Percentiles rank a stretch among this genome's conserved stretches.
Evolutionary conservation across 2,329 filamentous ascomycete species (phyloP).

Genomic region (Penicillium sp.): DNA sequence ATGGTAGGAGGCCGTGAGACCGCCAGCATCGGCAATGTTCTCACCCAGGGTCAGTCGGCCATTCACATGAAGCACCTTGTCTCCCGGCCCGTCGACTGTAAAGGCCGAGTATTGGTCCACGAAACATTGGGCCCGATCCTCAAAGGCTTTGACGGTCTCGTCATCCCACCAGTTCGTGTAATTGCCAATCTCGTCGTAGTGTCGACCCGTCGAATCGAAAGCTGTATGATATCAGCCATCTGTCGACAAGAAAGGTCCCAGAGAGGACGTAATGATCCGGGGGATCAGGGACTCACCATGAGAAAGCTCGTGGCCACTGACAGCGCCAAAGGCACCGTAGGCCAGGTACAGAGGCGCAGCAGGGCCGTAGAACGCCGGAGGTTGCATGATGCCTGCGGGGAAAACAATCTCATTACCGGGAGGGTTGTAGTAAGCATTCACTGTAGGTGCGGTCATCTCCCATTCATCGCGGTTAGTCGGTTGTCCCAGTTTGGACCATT

Average conservation of each 20-base stretch:
- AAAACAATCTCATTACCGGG: constrained; percentile 64
- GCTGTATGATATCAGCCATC: constrained; percentile 31
- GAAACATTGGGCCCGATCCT: constrained; percentile 58
- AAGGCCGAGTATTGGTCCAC: constrained; percentile 61
- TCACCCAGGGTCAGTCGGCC: constrained; percentile 60
- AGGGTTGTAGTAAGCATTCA: constrained; percentile 63
- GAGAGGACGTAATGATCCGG: not conserved
- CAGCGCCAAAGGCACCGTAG: constrained; percentile 63
- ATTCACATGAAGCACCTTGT: constrained; percentile 55
- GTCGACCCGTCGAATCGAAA: constrained; percentile 60
- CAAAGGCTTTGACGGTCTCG: constrained; percentile 53
- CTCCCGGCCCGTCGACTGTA: constrained; percentile 52
- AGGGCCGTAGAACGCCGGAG: constrained; percentile 56
- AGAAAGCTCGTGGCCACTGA: constrained; percentile 63
- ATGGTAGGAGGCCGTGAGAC: constrained; percentile 56
- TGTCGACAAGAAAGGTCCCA: not conserved
- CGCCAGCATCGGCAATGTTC: constrained; percentile 67
- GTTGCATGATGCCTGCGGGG: constrained; percentile 64
- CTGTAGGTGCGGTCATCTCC: constrained; percentile 54
- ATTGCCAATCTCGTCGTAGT: constrained; percentile 60
- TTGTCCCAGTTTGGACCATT: constrained; percentile 55
- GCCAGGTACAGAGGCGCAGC: constrained; percentile 58
- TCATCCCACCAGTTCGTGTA: constrained; percentile 63
- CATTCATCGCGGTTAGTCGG: constrained; percentile 57
- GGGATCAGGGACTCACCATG: constrained; percentile 40